Percentiles rank a stretch among this genome's conserved stretches.
phyloP scores from a whole-genome alignment of 2,329 filamentous ascomycete species.

The Neopestalotiopsis rosae region DNA sequence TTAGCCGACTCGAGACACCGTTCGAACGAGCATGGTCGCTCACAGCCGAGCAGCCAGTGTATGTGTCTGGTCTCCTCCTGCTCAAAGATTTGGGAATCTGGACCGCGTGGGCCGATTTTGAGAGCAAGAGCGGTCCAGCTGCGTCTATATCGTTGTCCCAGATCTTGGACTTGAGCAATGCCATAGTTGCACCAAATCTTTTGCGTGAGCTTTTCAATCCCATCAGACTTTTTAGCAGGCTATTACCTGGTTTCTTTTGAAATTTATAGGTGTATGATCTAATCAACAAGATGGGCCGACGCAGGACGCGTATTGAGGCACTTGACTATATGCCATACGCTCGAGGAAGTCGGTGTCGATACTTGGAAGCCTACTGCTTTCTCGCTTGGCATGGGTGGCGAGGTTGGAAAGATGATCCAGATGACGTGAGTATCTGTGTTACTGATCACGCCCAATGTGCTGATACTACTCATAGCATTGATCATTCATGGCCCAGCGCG shows the following conservation, averaged over 20 bases:
- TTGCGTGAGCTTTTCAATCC: background rate
- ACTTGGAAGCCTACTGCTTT: slow-evolving; percentile 32
- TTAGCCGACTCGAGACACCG: background rate
- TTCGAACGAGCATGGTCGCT: background rate
- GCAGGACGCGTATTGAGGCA: background rate
- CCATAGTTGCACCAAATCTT: background rate
- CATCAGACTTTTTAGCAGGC: no score
- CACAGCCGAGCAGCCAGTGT: background rate
- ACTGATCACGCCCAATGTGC: no score
- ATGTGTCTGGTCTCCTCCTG: background rate
- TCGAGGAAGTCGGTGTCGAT: slow-evolving; percentile 32
- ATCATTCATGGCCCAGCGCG: slow-evolving; percentile 24
- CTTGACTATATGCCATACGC: slow-evolving; percentile 13
- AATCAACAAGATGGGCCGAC: background rate
- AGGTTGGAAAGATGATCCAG: slow-evolving; percentile 30
- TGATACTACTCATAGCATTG: background rate
- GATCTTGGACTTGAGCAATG: background rate
- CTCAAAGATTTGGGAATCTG: background rate
- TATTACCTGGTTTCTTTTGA: background rate
- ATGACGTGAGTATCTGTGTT: slow-evolving; percentile 11
- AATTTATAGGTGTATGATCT: background rate
- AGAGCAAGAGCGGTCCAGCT: background rate
- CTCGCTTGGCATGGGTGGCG: slow-evolving; percentile 31
- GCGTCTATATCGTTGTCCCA: background rate
- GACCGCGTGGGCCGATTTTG: slow-evolving; percentile 31